Evolutionary conservation across 192 early-diverging fungal species (phyloP).

Genomic region (Coemansia sp.): DNA sequence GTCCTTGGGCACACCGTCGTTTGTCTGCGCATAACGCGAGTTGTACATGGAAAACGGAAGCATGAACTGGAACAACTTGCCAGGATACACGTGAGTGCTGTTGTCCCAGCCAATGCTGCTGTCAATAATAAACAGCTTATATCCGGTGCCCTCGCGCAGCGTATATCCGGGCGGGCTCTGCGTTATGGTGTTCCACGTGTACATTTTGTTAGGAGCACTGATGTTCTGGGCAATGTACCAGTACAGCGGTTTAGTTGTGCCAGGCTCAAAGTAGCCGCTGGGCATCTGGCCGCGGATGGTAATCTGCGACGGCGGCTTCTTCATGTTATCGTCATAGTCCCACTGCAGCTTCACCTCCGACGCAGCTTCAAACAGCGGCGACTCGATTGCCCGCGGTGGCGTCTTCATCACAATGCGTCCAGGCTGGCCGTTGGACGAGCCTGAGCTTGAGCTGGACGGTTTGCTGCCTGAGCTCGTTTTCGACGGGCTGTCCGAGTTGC

Average conservation of each 20-base stretch:
- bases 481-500: constrained; percentile 19
- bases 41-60: constrained; percentile 57
- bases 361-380: constrained; percentile 49
- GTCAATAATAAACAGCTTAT: constrained; percentile 53
- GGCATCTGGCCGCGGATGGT: constrained; percentile 54
- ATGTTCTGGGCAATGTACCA: constrained; percentile 55
- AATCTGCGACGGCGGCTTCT: constrained; percentile 41
- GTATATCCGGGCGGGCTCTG: constrained; percentile 55
- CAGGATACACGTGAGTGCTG: constrained; percentile 46
- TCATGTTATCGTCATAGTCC: constrained; percentile 54
- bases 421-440: constrained; percentile 53
- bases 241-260: constrained; percentile 51
- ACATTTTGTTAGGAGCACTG: constrained; percentile 35
- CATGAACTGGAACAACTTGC: constrained; percentile 56
- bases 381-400: constrained; percentile 45
- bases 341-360: constrained; percentile 51
- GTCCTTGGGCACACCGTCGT: constrained; percentile 51
- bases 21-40: constrained; percentile 52
- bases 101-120: constrained; percentile 54
- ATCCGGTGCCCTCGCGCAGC: constrained; percentile 47
- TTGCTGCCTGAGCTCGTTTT: constrained; percentile 38
- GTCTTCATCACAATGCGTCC: constrained; percentile 54
- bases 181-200: constrained; percentile 52
- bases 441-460: constrained; percentile 32
- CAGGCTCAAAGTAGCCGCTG: constrained; percentile 40